A percentile compares a stretch with the other conserved stretches of the same genome.
phyloP scores from a whole-genome alignment of 169 alveolate species.

The Haemoproteus tartakovskyi region DNA sequence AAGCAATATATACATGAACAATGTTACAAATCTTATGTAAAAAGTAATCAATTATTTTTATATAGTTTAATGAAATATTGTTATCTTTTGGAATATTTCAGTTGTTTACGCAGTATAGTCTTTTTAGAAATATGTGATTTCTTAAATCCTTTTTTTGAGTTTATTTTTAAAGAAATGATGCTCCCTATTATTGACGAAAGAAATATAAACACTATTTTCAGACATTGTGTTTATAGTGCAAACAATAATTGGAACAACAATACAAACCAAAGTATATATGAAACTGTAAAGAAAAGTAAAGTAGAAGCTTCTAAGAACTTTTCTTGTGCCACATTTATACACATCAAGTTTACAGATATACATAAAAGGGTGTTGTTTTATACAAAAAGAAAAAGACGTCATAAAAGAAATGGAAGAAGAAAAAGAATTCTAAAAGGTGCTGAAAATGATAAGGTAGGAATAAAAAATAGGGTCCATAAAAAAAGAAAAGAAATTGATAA shows the following conservation, averaged over 20 bases:
- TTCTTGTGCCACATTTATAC: slow-evolving; percentile 49
- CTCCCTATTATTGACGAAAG: slow-evolving; percentile 55
- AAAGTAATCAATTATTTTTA: slow-evolving; percentile 57
- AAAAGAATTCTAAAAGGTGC: too few species aligned
- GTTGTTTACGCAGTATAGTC: slow-evolving; percentile 62
- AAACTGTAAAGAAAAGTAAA: background rate
- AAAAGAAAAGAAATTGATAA: too few species aligned
- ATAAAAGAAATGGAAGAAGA: background rate
- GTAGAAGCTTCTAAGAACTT: background rate
- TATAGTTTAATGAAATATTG: slow-evolving; percentile 56
- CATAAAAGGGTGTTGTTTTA: slow-evolving; percentile 43
- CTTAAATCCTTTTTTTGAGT: slow-evolving; percentile 54
- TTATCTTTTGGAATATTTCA: slow-evolving; percentile 38
- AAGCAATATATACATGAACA: slow-evolving; percentile 51
- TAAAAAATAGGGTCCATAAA: too few species aligned
- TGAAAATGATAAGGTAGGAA: too few species aligned
- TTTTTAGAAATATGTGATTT: slow-evolving; percentile 60
- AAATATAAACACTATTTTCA: slow-evolving; percentile 36
- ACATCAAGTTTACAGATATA: slow-evolving; percentile 18
- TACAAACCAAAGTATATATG: background rate
- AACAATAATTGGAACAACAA: background rate
- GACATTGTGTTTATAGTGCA: slow-evolving; percentile 17
- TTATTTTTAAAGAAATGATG: slow-evolving; percentile 46
- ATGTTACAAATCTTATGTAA: slow-evolving; percentile 14
- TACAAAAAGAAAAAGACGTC: background rate